These are phyloP conservation scores for Lichtheimia ornata DNA, from an alignment of 371 early-diverging fungal genomes.

Conservation along the genomic window DNA sequence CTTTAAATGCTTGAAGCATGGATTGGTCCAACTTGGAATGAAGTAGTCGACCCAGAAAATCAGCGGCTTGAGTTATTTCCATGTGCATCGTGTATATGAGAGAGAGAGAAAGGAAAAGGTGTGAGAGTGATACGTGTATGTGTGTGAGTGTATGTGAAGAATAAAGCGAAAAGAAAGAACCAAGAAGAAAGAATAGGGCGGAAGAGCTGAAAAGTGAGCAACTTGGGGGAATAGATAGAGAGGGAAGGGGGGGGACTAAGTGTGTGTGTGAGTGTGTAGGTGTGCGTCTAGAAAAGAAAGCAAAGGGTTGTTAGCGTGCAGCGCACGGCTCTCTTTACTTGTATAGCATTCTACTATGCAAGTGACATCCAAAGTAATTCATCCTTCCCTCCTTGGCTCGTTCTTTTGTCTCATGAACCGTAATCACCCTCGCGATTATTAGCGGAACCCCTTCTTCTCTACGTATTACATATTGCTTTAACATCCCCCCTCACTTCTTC, in stretches of 20 bases:
- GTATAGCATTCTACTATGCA: too few relatives aligned
- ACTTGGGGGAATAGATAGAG: background rate
- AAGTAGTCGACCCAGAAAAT: conserved; percentile 59
- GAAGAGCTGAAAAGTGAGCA: background rate
- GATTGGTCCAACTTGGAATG: conserved; percentile 47
- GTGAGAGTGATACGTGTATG: conserved; percentile 2
- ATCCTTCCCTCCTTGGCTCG: background rate
- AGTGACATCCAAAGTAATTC: too few relatives aligned
- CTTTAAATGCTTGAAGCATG: conserved; percentile 35
- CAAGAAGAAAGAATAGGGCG: background rate
- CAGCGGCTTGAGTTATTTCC: conserved; percentile 64
- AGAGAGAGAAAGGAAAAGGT: conserved; percentile 3
- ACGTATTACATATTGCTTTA: too few relatives aligned
- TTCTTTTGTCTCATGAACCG: background rate
- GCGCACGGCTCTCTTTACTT: conserved; percentile 5
- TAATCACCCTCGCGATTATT: too few relatives aligned
- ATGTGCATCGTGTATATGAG: conserved; percentile 48
- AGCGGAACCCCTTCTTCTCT: too few relatives aligned
- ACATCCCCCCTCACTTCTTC: too few relatives aligned
- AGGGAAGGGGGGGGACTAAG: background rate
- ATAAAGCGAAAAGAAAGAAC: conserved; percentile 3
- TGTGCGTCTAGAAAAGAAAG: background rate
- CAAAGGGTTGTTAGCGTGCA: background rate
- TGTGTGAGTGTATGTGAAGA: too few relatives aligned
- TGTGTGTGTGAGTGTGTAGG: background rate